A percentile compares a stretch with the other conserved stretches of the same genome.
phyloP scores from a whole-genome alignment of 2,329 filamentous ascomycete genomes.

The Daldinia eschscholtzii region DNA sequence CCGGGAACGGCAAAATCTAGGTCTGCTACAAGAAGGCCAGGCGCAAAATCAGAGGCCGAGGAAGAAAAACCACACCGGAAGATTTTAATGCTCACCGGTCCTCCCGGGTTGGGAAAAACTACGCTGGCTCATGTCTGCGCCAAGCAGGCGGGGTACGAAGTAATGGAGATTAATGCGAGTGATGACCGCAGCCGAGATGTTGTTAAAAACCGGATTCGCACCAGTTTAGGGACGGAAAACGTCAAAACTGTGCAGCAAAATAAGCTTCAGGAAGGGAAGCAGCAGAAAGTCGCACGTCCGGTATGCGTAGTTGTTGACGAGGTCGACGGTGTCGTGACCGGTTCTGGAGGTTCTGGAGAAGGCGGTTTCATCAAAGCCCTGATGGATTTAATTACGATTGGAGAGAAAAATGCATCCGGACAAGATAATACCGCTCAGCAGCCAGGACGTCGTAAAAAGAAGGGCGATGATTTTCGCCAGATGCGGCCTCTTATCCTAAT shows the following conservation, averaged over 20 bases:
- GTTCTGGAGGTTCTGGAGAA: conserved; percentile 81
- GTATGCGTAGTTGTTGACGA: conserved; percentile 96
- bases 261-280: conserved; percentile 63
- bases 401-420: conserved; percentile 79
- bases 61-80: conserved; percentile 86
- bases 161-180: conserved; percentile 97
- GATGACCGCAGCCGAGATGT: conserved; percentile 92
- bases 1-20: conserved; percentile 77
- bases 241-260: conserved; percentile 80
- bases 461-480: conserved; percentile 87
- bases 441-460: conserved; percentile 70
- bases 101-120: conserved; percentile 94
- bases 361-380: conserved; percentile 96
- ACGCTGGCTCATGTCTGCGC: conserved; percentile 97
- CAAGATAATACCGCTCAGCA: conserved; percentile 51
- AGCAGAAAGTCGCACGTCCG: conserved; percentile 81
- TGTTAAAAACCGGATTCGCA: conserved; percentile 90
- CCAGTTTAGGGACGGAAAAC: conserved; percentile 93
- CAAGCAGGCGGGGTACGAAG: conserved; percentile 93
- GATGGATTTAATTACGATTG: conserved; percentile 87
- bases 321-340: conserved; percentile 91
- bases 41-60: conserved; percentile 61
- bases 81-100: conserved; percentile 89
- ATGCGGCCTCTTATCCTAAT: conserved; percentile 92
- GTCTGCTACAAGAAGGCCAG: conserved; percentile 59